Conservation (phyloP, 768 basidiomycete genomes). For the Galerina marginata region DNA sequence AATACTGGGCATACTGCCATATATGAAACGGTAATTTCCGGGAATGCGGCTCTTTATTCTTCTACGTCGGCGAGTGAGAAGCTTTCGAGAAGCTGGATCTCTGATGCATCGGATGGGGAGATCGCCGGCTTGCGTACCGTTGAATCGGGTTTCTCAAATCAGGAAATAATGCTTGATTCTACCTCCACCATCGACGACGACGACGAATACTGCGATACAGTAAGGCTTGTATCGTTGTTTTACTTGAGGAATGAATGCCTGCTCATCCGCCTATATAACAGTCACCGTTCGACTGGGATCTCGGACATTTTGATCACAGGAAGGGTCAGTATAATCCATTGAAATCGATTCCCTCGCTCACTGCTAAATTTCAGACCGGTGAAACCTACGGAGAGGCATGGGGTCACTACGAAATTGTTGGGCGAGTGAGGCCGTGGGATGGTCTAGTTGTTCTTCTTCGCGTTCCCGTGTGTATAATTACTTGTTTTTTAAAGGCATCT, state of each 20-base stretch:
- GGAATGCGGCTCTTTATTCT: slow-evolving; percentile 42
- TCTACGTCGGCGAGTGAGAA: slow-evolving; percentile 36
- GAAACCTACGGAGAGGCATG: slow-evolving; percentile 52
- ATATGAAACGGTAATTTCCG: slow-evolving; percentile 52
- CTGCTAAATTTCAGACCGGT: slow-evolving; percentile 38
- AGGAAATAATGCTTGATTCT: slow-evolving; percentile 12
- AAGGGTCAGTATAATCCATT: slow-evolving; percentile 38
- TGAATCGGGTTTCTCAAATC: slow-evolving; percentile 23
- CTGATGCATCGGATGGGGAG: slow-evolving; percentile 33
- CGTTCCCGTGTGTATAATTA: slow-evolving; percentile 40
- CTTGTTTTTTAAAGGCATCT: not conserved
- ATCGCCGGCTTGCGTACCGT: slow-evolving; percentile 33
- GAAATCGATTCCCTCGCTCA: not conserved
- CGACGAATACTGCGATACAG: slow-evolving; percentile 45
- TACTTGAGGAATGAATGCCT: not conserved
- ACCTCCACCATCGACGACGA: slow-evolving; percentile 37
- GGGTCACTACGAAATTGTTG: slow-evolving; percentile 51
- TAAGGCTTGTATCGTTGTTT: slow-evolving; percentile 21
- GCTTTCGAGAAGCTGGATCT: slow-evolving; percentile 32
- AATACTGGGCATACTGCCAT: slow-evolving; percentile 41
- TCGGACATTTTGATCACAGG: slow-evolving; percentile 59
- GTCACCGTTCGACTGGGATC: slow-evolving; percentile 45
- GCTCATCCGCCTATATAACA: slow-evolving; percentile 4
- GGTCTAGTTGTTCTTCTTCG: slow-evolving; percentile 53
- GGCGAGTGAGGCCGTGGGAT: slow-evolving; percentile 58